Base-by-base conservation (phyloP, 805 yeast genomes). In the Metschnikowia anglica region DNA sequence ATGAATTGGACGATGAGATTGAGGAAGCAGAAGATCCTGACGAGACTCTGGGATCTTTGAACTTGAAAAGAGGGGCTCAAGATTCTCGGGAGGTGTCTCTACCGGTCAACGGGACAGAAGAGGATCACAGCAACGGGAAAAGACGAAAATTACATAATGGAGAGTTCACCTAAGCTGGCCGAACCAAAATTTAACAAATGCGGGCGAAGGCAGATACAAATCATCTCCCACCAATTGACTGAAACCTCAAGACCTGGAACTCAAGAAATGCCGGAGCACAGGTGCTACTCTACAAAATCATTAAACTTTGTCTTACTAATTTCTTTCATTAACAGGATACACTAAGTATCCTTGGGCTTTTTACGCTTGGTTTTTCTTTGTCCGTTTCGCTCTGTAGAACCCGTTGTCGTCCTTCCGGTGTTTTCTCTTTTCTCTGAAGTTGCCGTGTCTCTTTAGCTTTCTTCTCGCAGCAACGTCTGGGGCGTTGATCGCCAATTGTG, bases 401-500 rank as follows among this genome's bases (percentile, higher is more conserved):
- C 95, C 95, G 59, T 78, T 84, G 23, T 78, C 90, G 58, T 87
- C 95, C 61, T 79, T 85, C 39, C 77, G 80, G 38, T 73, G 79
- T 58, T 77, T 84, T 62, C 96, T 77, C 71, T 83, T 86, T 49
- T 85, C 93, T 60, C 90, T 80, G 21, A 78, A 75, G 54, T 83
- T 77, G 28, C 74, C 79, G 66, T 90, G 95, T 61, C 85, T 87
- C 64, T 73, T 83, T 56, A 87, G 58, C 66, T 85, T 87, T 62
- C 86, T 79, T 51, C 75, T 77, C 2, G 96, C 93, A n/a, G 88
- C 83, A 31, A 77, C 65, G 12, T 85, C 96, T 0, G 98, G 98
- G 3, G 84, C 85, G 16, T 74, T 76, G 9, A 90, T 72, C 2
- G 88, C 85, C 59, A 88, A 66, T 45, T 85, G 82, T 0, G 95